These are phyloP conservation scores for Abortiporus biennis DNA, from an alignment of 1,284 basidiomycete genomes.

Conservation along the genomic window DNA sequence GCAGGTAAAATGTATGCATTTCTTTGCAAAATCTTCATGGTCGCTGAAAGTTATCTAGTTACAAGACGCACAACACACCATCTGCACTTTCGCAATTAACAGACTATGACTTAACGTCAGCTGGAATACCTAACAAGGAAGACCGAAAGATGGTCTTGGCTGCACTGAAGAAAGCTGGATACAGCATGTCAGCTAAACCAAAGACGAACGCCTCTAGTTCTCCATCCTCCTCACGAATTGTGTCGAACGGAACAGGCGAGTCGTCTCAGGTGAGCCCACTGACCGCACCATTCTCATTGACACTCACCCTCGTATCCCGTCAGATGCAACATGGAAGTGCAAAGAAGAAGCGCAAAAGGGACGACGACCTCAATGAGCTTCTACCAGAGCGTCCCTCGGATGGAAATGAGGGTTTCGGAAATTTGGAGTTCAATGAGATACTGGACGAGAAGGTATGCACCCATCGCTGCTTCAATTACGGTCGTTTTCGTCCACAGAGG, in stretches of 20 bases:
- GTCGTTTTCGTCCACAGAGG: too few relatives aligned
- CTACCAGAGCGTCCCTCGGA: slow-evolving; percentile 48
- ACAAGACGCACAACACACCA: slow-evolving; percentile 68
- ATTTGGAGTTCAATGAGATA: slow-evolving; percentile 67
- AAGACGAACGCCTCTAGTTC: slow-evolving; percentile 14
- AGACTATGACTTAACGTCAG: slow-evolving; percentile 49
- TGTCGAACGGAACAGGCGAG: too few relatives aligned
- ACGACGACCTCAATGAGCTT: slow-evolving; percentile 49
- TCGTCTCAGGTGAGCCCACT: slow-evolving; percentile 1
- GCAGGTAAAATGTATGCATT: slow-evolving; percentile 77
- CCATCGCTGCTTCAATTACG: too few relatives aligned
- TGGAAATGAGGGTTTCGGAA: slow-evolving; percentile 43
- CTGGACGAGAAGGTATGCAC: slow-evolving; percentile 61
- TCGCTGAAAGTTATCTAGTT: slow-evolving; percentile 44
- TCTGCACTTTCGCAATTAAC: slow-evolving; percentile 51
- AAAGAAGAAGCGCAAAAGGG: slow-evolving; percentile 34
- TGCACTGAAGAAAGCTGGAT: slow-evolving; percentile 63
- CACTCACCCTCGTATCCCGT: neutral
- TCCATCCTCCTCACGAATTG: too few relatives aligned
- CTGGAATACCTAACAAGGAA: slow-evolving; percentile 65
- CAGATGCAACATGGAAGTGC: slow-evolving; percentile 5
- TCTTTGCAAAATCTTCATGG: slow-evolving; percentile 1
- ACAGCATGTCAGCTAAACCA: slow-evolving; percentile 18
- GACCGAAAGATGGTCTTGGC: slow-evolving; percentile 55
- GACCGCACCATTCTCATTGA: neutral